Conservation (phyloP, 192 early-diverging fungal species). For the Mortierella antarctica region DNA sequence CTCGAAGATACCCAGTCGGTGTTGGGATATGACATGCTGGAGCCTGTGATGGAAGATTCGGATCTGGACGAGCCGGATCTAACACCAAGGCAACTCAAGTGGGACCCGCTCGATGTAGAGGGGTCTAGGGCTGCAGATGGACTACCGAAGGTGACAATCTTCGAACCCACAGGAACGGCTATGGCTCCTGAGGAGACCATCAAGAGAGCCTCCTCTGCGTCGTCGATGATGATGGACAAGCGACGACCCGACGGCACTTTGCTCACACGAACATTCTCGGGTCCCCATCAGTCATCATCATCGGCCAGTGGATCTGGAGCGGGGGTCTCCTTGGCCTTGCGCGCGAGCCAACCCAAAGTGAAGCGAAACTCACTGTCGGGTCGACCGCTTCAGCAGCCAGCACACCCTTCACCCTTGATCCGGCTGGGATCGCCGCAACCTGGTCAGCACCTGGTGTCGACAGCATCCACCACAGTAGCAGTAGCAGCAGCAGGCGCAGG, state of each 20-base stretch:
- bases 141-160: background rate
- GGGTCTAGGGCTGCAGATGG: no score
- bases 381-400: slow-evolving; percentile 34
- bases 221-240: background rate
- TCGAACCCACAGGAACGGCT: background rate
- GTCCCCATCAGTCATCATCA: background rate
- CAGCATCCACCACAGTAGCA: background rate
- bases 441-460: no score
- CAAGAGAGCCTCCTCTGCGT: slow-evolving; percentile 4
- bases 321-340: background rate
- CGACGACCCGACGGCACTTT: background rate
- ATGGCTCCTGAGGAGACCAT: no score
- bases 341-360: background rate
- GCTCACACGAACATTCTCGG: slow-evolving; percentile 13
- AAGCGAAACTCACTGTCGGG: slow-evolving; percentile 21
- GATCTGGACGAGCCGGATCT: slow-evolving; percentile 6
- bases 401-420: slow-evolving; percentile 28
- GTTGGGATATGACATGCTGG: slow-evolving; percentile 25
- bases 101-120: no score
- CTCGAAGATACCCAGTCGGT: slow-evolving; percentile 9
- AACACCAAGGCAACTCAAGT: no score
- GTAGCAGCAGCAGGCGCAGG: background rate
- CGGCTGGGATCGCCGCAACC: slow-evolving; percentile 9
- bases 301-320: background rate
- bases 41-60: slow-evolving; percentile 24